Evolutionary conservation across 163 green algal genomes (phyloP), one percentile per base, ranked within the genome.

Genomic region (Trebouxia gelatinosa): DNA sequence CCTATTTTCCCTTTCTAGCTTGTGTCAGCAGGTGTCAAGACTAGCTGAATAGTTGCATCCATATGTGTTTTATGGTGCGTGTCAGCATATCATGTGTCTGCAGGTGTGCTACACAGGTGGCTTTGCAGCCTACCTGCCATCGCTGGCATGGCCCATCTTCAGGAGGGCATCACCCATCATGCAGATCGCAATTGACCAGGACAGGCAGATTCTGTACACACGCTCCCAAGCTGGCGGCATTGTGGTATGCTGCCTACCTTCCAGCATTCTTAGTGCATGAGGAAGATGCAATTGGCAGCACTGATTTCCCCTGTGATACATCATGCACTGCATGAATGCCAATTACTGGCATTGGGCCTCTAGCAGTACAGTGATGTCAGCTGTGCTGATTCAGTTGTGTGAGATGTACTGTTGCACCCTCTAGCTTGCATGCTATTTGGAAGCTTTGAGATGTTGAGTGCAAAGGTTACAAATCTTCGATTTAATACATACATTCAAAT

Each of bases 161-260:
- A 48, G 61, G 68, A 29, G 50, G 38, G 65, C 85, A 37, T 77
- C 82, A 43, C 82, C 90, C 2, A 80, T 98, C 4, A 85, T 93
- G 75, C 83, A 92, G 71, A 78, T 98, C 19, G 83, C 82, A 9
- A 70, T 97, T 9, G 95, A 99, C 77, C 80, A 93, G 39, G 82
- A 96, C 64, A 87, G 95, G 3, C 78, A 92, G 80, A 89, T 95
- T 48, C 83, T 99, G 58, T 98, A 98, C 87, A 87, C 88, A 5
- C 87, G 92, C 19, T 86, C 79, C 4, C 78, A 90, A 77, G 80
- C 82, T 65, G 89, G 81, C 54, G 81, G 62, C 75, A 82, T 97
- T 39, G 80, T 85, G 79, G 90, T 92, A 74, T 78, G 81, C 26
- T 67, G 85, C 48, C 51, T 21, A 6, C 13, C 6, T 54, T 57